phyloP scores from a whole-genome alignment of 257 asterid genomes.

The Fraxinus cuspidata region DNA sequence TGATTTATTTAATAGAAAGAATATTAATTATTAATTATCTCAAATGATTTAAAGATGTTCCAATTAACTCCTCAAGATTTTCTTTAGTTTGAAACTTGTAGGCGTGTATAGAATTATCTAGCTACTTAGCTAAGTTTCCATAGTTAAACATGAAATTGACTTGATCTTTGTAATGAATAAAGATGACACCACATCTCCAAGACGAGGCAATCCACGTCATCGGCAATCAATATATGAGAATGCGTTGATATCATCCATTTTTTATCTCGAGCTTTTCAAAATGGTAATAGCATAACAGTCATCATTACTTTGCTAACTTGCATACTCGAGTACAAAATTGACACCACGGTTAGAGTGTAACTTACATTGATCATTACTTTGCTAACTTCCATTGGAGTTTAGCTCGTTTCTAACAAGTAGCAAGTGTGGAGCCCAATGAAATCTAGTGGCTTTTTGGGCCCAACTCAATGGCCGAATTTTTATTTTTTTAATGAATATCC shows the following conservation, averaged over 20 bases:
- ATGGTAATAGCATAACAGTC: neutral
- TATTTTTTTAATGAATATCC: no score
- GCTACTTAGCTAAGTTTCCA: no score
- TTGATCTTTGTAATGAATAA: neutral
- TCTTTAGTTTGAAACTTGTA: neutral
- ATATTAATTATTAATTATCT: no score
- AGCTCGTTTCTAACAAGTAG: neutral
- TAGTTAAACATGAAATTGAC: neutral
- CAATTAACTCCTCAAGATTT: no score
- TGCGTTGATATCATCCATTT: neutral
- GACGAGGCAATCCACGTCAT: neutral
- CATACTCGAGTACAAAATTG: neutral
- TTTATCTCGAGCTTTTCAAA: neutral
- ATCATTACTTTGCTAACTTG: neutral
- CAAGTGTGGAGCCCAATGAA: no score
- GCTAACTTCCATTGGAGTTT: neutral
- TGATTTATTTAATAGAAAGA: neutral
- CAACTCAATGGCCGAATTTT: no score
- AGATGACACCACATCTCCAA: neutral
- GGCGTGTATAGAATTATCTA: neutral
- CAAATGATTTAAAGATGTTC: no score
- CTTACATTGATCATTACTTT: no score
- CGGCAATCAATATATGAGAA: neutral
- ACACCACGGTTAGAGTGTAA: neutral
- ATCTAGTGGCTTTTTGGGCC: no score